These are phyloP conservation scores for Elsinoe australis DNA, from an alignment of 2,329 filamentous ascomycete species.

Conservation along the genomic window DNA sequence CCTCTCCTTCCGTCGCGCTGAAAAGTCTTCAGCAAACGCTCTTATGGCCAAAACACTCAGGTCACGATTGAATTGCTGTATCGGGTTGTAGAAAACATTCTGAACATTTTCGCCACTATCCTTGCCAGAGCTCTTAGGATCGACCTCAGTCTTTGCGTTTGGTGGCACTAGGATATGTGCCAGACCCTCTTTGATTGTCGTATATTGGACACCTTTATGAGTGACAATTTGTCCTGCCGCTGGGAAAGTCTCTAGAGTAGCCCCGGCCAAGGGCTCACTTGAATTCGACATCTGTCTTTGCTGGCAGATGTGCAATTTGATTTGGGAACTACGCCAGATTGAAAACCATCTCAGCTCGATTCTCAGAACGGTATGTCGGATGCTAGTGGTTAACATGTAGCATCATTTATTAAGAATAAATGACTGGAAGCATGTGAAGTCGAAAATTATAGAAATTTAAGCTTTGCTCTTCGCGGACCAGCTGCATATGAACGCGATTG, in stretches of 20 bases:
- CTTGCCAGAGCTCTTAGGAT: slow-evolving; percentile 42
- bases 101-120: slow-evolving; percentile 57
- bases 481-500: too few species aligned
- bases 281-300: background rate
- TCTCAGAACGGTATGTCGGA: too few species aligned
- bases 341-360: too few species aligned
- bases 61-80: slow-evolving; percentile 98
- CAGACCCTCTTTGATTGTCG: slow-evolving; percentile 58
- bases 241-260: slow-evolving; percentile 22
- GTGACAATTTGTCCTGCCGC: slow-evolving; percentile 28
- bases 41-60: slow-evolving; percentile 87
- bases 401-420: too few species aligned
- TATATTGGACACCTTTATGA: slow-evolving; percentile 32
- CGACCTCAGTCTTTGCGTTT: slow-evolving; percentile 40
- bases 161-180: slow-evolving; percentile 59
- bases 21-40: slow-evolving; percentile 65
- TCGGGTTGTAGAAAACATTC: slow-evolving; percentile 93
- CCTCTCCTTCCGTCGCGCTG: slow-evolving; percentile 21
- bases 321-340: too few species aligned
- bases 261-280: background rate
- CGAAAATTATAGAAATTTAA: background rate
- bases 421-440: too few species aligned
- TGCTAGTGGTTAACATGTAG: too few species aligned
- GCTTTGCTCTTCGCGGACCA: background rate
- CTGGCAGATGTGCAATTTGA: too few species aligned